Evolutionary conservation across 352 stramenopile genomes (phyloP), one percentile per base, ranked within the genome.

Genomic region (Blastocystis hominis): DNA sequence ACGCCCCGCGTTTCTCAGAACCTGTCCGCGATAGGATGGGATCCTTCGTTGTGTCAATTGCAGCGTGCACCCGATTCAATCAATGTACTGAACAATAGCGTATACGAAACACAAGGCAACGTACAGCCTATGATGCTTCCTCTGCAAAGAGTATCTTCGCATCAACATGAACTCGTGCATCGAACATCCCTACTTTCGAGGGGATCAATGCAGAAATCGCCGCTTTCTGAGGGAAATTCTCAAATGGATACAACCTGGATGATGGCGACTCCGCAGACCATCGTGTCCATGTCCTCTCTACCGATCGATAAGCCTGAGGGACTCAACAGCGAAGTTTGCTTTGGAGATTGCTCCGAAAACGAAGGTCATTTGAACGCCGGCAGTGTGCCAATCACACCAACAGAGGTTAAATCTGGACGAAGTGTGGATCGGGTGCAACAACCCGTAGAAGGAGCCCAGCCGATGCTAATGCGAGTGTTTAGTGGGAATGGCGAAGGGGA

Each of bases 1-100:
- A 30, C 24, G 30, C 24, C 62, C 4, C 62, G 62, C 24, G 62
- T 47, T n/a, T 70, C 62, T 3, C 42, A 47, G 62, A 70, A 36
- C 46, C 36, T 70, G 20, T 13, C 62, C 4, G 42, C 4, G 36
- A 70, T 70, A 36, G 42, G 38, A 3, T 78, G 68, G 68, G 68
- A 78, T 55, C 68, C 68, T 5, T 40, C 68, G 24, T 62, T 78
- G 68, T 42, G 68, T 42, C 68, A 78, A 30, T 38, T 78, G 53
- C 68, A 78, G 40, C 68, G 68, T 3, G 68, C 68, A 30, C 68
- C 68, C 9, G 68, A 78, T 38, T 56, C 36, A 17, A 38, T 78
- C 17, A 44, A 78, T 40, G 42, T 55, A 1, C 30, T 78, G 2
- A 78, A 78, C 68, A 55, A 61, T 1, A 61, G 68, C 20, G 68